Conservation (phyloP, 2,329 filamentous ascomycete genomes). For the Neoscytalidium dimidiatum region DNA sequence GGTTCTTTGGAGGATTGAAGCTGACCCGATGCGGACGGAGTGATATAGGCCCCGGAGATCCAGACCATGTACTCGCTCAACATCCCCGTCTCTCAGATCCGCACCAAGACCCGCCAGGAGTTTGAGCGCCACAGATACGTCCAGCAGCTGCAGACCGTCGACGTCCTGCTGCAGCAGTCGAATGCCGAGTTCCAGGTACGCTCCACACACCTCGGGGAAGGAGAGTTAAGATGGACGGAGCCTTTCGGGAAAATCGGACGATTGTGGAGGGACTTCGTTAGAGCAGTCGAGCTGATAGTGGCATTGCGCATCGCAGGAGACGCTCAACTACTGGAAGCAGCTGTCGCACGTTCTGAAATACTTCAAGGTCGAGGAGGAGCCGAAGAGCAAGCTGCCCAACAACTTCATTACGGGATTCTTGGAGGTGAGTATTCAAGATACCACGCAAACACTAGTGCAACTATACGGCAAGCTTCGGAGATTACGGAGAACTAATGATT, state of each 20-base stretch:
- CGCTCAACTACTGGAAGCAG: slow-evolving; percentile 99
- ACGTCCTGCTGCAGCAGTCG: slow-evolving; percentile 87
- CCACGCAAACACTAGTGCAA: background rate
- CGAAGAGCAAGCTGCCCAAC: slow-evolving; percentile 72
- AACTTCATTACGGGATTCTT: slow-evolving; percentile 95
- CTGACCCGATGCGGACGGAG: background rate
- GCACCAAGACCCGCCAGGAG: slow-evolving; percentile 93
- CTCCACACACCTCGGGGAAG: background rate
- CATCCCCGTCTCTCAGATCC: slow-evolving; percentile 81
- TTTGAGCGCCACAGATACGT: slow-evolving; percentile 96
- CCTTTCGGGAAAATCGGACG: background rate
- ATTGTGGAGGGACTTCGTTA: background rate
- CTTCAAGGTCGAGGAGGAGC: slow-evolving; percentile 89
- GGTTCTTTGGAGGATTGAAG: background rate
- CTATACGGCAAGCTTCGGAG: background rate
- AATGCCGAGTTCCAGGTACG: slow-evolving; percentile 90
- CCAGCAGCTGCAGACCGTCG: slow-evolving; percentile 82
- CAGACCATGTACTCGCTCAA: slow-evolving; percentile 96
- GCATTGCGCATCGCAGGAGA: slow-evolving; percentile 66
- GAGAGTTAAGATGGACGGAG: background rate
- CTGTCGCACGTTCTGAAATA: slow-evolving; percentile 94
- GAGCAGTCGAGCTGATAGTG: background rate
- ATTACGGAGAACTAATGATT: background rate
- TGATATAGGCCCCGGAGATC: slow-evolving; percentile 84
- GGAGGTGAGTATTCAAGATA: slow-evolving; percentile 64